Base-by-base conservation (phyloP, 805 yeast species). In the Candida insectalens region DNA sequence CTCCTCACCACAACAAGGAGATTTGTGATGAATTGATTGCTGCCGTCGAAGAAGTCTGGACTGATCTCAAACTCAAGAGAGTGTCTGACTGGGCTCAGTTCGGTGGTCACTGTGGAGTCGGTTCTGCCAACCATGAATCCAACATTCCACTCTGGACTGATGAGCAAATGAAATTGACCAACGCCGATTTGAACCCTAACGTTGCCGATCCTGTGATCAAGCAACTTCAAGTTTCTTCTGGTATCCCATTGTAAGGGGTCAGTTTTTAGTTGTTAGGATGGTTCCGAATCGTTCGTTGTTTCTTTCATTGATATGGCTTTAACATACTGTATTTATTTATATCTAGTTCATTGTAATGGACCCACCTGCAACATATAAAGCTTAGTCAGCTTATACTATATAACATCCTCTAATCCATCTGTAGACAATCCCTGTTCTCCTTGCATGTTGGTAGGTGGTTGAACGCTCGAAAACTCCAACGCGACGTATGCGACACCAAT, bases 101-200 rank as follows among this genome's bases (percentile, higher is more conserved):
- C 40, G 97, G 96, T 43, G 96, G 96, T n/a, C 74, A 78, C 45
- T 80, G 94, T 53, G 95, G 94, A 36, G 94, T 87, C 44, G 96
- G 95, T 40, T 75, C 66, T 25, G 26, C 38, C 16, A 56, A 62
- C 22, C 59, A 60, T 13, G 34, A 37, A 4, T 55, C 61, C 14
- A 69, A 71, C 34, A 62, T 70, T 42, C 88, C 85, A 47, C 64
- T 89, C 46, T 92, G 98, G 98, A 84, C 95, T 32, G 82, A 79
- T 36, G 73, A 70, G 38, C 94, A 84, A 57, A 69, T 89, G 58
- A 44, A 52, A 4, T 72, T 79, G 59, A 69, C 70, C 19, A 76
- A 80, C 46, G 52, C 58, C 5, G 81, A 76, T 51, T 65, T 83
- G 61, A 75, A 82, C 53, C 59, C 73, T 32, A 82, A 81, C 44